Base-by-base conservation (phyloP, 2,329 filamentous ascomycete species). In the Rutstroemia sydowiana region DNA sequence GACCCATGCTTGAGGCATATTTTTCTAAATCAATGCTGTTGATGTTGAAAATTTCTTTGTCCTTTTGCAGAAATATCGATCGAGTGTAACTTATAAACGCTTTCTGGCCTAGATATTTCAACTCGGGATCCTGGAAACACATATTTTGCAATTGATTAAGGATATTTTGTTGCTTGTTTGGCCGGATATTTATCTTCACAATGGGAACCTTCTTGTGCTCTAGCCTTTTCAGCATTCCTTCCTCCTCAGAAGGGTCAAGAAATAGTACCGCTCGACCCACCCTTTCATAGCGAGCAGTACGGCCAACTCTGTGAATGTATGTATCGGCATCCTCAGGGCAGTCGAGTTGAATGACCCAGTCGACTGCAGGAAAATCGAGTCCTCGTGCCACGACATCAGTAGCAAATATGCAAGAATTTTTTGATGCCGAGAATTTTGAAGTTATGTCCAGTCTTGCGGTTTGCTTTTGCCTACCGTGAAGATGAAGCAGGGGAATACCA, bases 291-390 rank as follows among this genome's bases (percentile, higher is more conserved):
- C 92, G 81, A n/a, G 93, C 93, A 16, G 93, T 97, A 28, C 93
- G 82, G 1, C 93, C 93, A 4, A 96, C 92, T 54, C 93, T 83
- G 70, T 98, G 93, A 60, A 98, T 97, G 64, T 98, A 98, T 0
- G 93, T 98, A 64, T 97, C 93, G 3, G 88, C 87, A 67, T 98
- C 92, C 68, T 98, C 93, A 0, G 93, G 93, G 59, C 88, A 95
- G 68, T 98, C 93, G n/a, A 88, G 78, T 66, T 98, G 93, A n/a
- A 98, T 89, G 5, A 98, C 93, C 87, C 93, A 98, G 68, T 98
- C 93, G 0, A 98, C 93, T 3, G 90, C 85, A 0, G 93, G 93
- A 65, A 98, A 97, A 68, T 98, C 93, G 11, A 98, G 79, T 57
- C 93, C 93, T 68, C 93, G 81, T 0, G 93, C 93, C 3, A 95